These are phyloP conservation scores for Trichoderma lentiforme DNA, from an alignment of 2,329 filamentous ascomycete genomes.

Conservation along the genomic window DNA sequence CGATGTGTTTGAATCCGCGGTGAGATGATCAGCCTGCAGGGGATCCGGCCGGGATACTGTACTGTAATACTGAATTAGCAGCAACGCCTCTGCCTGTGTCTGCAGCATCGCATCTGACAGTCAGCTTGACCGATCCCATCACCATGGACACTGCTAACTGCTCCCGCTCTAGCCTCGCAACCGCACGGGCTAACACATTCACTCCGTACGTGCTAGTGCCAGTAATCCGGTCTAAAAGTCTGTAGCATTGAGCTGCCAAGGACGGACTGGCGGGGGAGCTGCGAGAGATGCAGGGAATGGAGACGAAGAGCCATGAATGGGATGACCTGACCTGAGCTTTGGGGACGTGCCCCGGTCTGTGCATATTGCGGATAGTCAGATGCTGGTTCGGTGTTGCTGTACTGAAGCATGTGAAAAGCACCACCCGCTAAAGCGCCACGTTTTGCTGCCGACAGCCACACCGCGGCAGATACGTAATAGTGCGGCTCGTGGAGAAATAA, in stretches of 20 bases:
- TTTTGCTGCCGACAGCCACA: conserved; percentile 3
- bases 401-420: conserved; percentile 4
- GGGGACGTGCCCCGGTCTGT: not conserved
- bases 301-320: not conserved
- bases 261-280: not conserved
- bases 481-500: not conserved
- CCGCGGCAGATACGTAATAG: conserved; percentile 13
- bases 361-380: not conserved
- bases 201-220: not conserved
- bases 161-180: not conserved
- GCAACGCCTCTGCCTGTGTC: not conserved
- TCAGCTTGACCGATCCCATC: conserved; percentile 6
- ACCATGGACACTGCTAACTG: not conserved
- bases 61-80: not conserved
- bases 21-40: not conserved
- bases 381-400: not conserved
- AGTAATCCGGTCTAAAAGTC: not conserved
- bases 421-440: not conserved
- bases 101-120: conserved; percentile 12
- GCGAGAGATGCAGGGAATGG: not conserved
- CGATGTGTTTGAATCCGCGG: not conserved
- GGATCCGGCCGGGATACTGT: not conserved
- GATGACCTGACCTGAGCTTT: conserved; percentile 8
- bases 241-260: not conserved
- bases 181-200: not conserved